phyloP scores from a whole-genome alignment of 768 basidiomycete genomes.

The Coprinopsis cinerea region DNA sequence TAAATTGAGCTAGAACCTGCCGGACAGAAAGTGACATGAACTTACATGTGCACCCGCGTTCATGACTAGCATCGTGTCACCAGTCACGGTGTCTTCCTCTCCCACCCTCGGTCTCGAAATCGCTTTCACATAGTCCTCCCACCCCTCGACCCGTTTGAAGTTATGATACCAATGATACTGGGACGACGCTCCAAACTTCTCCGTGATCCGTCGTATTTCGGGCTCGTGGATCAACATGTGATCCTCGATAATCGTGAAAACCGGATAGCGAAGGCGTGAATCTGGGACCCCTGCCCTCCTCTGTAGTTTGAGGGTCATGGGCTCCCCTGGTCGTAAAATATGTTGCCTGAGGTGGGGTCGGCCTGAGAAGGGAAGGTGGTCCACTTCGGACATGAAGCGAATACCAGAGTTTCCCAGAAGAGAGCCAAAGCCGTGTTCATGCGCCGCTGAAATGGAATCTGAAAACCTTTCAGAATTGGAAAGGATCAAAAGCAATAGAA shows the following conservation, averaged over 20 bases:
- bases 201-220: constrained; percentile 11
- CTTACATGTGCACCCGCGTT: constrained; percentile 15
- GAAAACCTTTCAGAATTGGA: background rate
- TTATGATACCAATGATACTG: constrained; percentile 10
- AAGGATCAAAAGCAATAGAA: background rate
- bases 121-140: constrained; percentile 13
- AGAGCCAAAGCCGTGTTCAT: constrained; percentile 11
- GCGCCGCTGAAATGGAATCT: constrained; percentile 13
- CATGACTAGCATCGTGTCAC: constrained; percentile 14
- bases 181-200: constrained; percentile 9
- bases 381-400: constrained; percentile 7
- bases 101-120: constrained; percentile 5
- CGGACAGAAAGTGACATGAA: background rate
- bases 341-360: constrained; percentile 7
- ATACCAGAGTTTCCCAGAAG: constrained; percentile 7
- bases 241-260: constrained; percentile 14
- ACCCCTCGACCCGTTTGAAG: constrained; percentile 13
- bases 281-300: constrained; percentile 14
- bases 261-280: constrained; percentile 10
- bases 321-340: constrained; percentile 8
- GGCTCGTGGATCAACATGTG: constrained; percentile 14
- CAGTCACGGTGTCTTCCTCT: constrained; percentile 9
- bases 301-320: constrained; percentile 12
- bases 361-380: constrained; percentile 8
- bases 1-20: background rate